Base-by-base conservation (phyloP, 306 rosid genomes). In the Malus asiatica region DNA sequence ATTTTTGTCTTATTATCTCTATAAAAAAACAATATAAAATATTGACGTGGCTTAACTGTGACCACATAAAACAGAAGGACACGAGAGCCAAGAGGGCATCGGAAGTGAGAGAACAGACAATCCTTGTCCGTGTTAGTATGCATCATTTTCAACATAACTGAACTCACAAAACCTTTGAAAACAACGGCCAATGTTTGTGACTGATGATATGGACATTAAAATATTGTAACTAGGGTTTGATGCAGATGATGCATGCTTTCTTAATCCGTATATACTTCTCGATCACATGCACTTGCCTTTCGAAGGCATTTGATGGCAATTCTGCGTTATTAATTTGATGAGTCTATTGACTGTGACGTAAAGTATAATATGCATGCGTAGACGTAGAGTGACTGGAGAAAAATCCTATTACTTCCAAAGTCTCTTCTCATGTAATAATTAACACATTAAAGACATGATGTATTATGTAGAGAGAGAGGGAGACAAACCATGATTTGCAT, bases 231-330 rank as follows among this genome's bases (percentile, higher is more conserved):
- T 48, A 48, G 20, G 53, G 70, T 27, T 71, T 63, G 22, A 51
- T 33, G 61, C 62, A 45, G 35, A 64, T 53, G 18, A 6, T 77
- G 42, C 65, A 46, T 51, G 25, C 14, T 42, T 66, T 66, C 57
- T 44, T 65, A 66, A 25, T 73, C 55, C 67, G 29, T 63, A 44
- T 42, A 11, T 14, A 48, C 20, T 15, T 48, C 8, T 48, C 53
- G 53, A 48, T 35, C 84, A 65, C 77, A 57, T 81, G 80, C 77
- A 32, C 44, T 69, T 52, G 80, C 74, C 18, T 57, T 76, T 32
- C 29, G 6, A 22, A 45, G 64, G 48, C 78, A 76, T 76, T 79
- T 61, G 79, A 68, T 68, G 27, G 16, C 63, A 51, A 57, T 79
- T 78, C 27, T 57, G 51, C 23, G 8, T 68, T 46, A 3, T 20